Percentiles rank a stretch among this genome's conserved stretches.
These are phyloP conservation scores for Protomyces inundatus DNA, from an alignment of 1,139 yeast genomes.

Conservation along the genomic window DNA sequence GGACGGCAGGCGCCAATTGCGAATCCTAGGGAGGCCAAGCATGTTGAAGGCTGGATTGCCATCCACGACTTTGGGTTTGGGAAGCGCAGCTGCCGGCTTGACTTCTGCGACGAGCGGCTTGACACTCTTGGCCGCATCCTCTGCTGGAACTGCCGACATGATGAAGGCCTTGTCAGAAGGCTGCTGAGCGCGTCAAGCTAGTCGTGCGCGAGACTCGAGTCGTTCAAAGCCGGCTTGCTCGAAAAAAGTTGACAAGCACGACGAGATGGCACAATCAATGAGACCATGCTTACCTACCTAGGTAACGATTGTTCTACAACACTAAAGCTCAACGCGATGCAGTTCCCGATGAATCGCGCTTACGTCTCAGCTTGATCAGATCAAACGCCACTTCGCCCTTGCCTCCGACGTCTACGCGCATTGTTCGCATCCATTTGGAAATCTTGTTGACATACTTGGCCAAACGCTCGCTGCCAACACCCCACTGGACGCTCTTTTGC, in stretches of 20 bases:
- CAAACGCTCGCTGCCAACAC: constrained; percentile 19
- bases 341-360: background rate
- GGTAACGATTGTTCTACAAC: too few species aligned
- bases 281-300: background rate
- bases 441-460: constrained; percentile 20
- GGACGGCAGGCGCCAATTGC: constrained; percentile 54
- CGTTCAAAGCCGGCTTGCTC: too few species aligned
- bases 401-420: constrained; percentile 10
- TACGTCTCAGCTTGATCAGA: constrained; percentile 7
- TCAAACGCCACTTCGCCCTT: constrained; percentile 13
- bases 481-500: constrained; percentile 25
- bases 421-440: constrained; percentile 7
- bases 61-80: background rate
- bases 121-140: background rate
- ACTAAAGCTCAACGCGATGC: too few species aligned
- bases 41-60: constrained; percentile 77
- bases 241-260: background rate
- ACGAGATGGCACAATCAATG: background rate
- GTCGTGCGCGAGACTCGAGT: too few species aligned
- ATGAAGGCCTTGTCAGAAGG: too few species aligned
- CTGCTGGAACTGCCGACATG: background rate
- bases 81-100: background rate
- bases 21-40: constrained; percentile 54
- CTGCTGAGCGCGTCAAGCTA: background rate
- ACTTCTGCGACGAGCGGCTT: background rate